A percentile compares a stretch with the other conserved stretches of the same genome.
Conservation (phyloP, 192 early-diverging fungal genomes). For the Coemansia sp. region DNA sequence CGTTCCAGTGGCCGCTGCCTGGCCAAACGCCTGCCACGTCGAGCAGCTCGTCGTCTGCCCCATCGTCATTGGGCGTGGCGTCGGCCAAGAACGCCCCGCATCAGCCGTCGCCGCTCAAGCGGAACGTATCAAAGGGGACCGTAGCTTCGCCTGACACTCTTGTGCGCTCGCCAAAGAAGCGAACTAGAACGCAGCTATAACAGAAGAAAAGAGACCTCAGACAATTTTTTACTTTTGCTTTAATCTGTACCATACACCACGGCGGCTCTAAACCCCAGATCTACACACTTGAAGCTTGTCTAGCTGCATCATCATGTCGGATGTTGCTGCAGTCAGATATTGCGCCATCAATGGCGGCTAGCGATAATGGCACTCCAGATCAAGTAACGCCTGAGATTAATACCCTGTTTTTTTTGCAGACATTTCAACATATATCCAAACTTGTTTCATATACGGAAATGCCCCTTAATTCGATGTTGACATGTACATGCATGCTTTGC, state of each 20-base stretch:
- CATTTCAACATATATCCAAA: too few species aligned
- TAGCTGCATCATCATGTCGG: too few species aligned
- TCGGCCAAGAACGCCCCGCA: conserved; percentile 20
- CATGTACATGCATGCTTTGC: too few species aligned
- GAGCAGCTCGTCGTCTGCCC: not conserved
- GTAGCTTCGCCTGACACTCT: not conserved
- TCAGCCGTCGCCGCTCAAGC: conserved; percentile 54
- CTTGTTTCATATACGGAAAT: too few species aligned
- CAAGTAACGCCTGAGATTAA: too few species aligned
- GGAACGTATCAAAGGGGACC: conserved; percentile 22
- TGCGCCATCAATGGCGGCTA: too few species aligned
- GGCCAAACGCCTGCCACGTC: not conserved
- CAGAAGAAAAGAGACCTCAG: not conserved
- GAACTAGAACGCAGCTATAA: conserved; percentile 8
- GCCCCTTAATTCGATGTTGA: too few species aligned
- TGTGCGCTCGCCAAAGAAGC: conserved; percentile 18
- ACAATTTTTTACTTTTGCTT: not conserved
- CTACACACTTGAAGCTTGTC: too few species aligned
- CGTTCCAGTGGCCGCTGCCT: conserved; percentile 72
- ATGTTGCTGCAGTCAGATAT: too few species aligned
- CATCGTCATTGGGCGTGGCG: not conserved
- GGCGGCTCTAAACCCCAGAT: too few species aligned
- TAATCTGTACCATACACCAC: not conserved
- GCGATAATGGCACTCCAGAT: too few species aligned
- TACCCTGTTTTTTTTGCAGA: too few species aligned